A percentile compares a stretch with the other conserved stretches of the same genome.
phyloP scores from a whole-genome alignment of 768 basidiomycete species.

The Termitomyces sp. region DNA sequence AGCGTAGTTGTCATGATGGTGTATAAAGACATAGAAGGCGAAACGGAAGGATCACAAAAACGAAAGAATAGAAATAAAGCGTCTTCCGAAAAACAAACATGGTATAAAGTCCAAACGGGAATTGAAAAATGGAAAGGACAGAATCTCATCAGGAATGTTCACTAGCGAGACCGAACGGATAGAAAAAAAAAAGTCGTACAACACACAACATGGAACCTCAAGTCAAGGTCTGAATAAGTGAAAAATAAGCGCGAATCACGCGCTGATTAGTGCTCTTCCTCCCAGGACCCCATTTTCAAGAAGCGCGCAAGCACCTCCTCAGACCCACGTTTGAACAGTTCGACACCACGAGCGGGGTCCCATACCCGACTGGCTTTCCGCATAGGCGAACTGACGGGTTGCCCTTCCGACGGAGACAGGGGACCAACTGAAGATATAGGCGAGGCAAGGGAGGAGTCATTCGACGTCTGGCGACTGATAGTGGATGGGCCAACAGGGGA shows the following conservation, averaged over 20 bases:
- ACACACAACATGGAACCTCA: background rate
- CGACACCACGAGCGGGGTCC: constrained; percentile 84
- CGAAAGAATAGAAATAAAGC: background rate
- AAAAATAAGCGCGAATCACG: background rate
- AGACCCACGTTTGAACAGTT: constrained; percentile 81
- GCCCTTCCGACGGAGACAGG: constrained; percentile 43
- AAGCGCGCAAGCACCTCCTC: constrained; percentile 86
- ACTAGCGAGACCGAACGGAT: background rate
- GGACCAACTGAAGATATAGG: constrained; percentile 55
- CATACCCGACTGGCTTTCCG: constrained; percentile 64
- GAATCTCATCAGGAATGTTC: background rate
- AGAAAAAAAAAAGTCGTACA: background rate
- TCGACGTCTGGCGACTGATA: constrained; percentile 41
- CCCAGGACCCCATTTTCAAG: constrained; percentile 74
- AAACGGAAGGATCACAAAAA: background rate
- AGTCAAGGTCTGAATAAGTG: background rate
- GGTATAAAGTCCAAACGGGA: background rate
- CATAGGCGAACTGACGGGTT: constrained; percentile 26
- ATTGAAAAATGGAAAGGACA: background rate
- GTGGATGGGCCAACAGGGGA: constrained; percentile 6
- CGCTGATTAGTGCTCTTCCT: constrained; percentile 37
- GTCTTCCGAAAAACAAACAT: background rate
- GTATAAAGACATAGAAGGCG: background rate
- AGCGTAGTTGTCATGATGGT: background rate
- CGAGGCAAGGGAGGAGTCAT: constrained; percentile 47